Percentiles rank a stretch among this genome's conserved stretches.
These are phyloP conservation scores for Diaporthe citrichinensis DNA, from an alignment of 2,329 filamentous ascomycete genomes.

Conservation along the genomic window DNA sequence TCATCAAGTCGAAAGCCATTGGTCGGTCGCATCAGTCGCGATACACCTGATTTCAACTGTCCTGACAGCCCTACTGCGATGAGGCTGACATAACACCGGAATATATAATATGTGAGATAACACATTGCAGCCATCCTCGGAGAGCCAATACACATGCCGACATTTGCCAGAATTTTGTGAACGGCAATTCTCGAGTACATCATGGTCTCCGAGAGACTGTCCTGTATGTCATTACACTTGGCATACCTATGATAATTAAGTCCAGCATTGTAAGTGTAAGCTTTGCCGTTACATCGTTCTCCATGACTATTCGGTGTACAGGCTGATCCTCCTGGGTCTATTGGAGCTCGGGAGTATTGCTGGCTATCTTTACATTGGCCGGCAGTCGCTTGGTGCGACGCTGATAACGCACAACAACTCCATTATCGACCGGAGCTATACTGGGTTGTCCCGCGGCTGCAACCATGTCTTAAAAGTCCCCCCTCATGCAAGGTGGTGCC, in stretches of 20 bases:
- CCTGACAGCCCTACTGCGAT: accelerated
- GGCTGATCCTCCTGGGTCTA: not conserved
- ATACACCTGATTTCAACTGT: no score
- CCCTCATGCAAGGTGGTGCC: not conserved
- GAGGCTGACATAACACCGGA: no score
- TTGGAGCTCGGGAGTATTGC: not conserved
- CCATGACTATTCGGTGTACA: not conserved
- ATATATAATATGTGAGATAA: no score
- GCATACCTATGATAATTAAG: no score
- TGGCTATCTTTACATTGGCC: not conserved
- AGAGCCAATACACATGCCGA: no score
- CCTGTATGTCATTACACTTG: no score
- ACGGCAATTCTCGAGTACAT: no score
- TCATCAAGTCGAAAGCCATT: no score
- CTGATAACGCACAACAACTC: conserved; percentile 6
- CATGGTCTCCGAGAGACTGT: no score
- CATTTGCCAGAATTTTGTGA: no score
- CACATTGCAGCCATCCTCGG: no score
- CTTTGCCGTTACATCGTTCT: conserved; percentile 1
- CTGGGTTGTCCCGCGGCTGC: not conserved
- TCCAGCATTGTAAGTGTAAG: not conserved
- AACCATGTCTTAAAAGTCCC: conserved; percentile 7
- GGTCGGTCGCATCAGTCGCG: no score
- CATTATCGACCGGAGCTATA: not conserved
- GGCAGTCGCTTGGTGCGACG: not conserved